Percentiles rank a stretch among this genome's conserved stretches.
Conservation (phyloP, 768 basidiomycete species). For the Kwoniella bestiolae region DNA sequence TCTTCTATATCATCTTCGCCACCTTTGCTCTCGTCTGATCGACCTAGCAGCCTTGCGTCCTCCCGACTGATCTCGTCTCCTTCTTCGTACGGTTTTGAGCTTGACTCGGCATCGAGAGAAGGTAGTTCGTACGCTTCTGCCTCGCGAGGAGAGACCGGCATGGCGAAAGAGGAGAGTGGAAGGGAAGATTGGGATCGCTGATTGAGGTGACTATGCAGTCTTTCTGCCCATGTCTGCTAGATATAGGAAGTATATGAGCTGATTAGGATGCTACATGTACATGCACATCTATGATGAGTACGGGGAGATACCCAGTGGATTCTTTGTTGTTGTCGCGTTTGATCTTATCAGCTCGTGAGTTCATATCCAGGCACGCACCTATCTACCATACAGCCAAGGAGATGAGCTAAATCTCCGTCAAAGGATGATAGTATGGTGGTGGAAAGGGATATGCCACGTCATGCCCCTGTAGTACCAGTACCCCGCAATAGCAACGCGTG, state of each 20-base stretch:
- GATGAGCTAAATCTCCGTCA: too few relatives aligned
- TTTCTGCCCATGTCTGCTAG: neutral
- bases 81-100: neutral
- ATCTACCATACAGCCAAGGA: too few relatives aligned
- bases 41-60: slow-evolving; percentile 18
- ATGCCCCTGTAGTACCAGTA: neutral
- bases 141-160: slow-evolving; percentile 29
- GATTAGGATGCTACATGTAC: too few relatives aligned
- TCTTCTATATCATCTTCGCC: slow-evolving; percentile 19
- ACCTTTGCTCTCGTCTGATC: neutral
- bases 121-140: slow-evolving; percentile 54
- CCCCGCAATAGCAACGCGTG: too few relatives aligned
- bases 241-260: too few relatives aligned
- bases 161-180: neutral
- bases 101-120: slow-evolving; percentile 8
- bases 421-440: too few relatives aligned
- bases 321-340: too few relatives aligned
- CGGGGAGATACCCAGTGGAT: too few relatives aligned
- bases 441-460: too few relatives aligned
- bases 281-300: too few relatives aligned
- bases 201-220: neutral
- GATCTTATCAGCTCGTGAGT: too few relatives aligned
- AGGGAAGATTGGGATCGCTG: neutral
- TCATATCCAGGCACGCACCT: too few relatives aligned
- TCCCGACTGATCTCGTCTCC: slow-evolving; percentile 17